Evolutionary conservation across 1,284 basidiomycete species (phyloP).

Genomic region (Ustilago hordei): DNA sequence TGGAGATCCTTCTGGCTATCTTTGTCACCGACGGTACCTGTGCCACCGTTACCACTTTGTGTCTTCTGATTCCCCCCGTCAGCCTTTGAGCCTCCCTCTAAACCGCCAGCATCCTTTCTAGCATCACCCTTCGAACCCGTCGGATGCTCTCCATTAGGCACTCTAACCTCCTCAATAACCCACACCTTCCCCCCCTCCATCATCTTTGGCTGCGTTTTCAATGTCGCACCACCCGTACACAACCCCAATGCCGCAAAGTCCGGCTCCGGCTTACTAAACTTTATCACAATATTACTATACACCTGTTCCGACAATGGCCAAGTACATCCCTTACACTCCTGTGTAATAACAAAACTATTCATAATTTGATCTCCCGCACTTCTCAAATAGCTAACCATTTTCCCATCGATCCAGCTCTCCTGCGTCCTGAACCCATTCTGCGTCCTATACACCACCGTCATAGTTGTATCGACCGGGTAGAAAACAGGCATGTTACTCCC

Average conservation of each 20-base stretch:
- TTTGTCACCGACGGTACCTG: not conserved
- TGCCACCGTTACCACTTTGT: not conserved
- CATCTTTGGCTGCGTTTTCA: conserved; percentile 17
- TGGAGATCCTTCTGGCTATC: not conserved
- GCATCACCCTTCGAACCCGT: not conserved
- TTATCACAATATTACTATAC: conserved; percentile 35
- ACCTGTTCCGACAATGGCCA: conserved; percentile 44
- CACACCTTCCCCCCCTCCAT: conserved; percentile 24
- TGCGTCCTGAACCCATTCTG: conserved; percentile 44
- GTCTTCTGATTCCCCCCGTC: not conserved
- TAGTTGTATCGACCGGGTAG: conserved; percentile 22
- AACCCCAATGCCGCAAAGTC: conserved; percentile 30
- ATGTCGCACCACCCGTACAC: conserved; percentile 33
- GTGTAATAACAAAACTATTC: conserved; percentile 52
- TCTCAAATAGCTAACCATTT: conserved; percentile 41
- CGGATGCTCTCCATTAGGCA: conserved; percentile 34
- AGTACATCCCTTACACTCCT: conserved; percentile 41
- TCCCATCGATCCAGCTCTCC: conserved; percentile 42
- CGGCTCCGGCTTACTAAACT: conserved; percentile 28
- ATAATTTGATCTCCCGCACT: conserved; percentile 44
- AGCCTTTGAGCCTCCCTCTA: not conserved
- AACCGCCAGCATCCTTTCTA: not conserved
- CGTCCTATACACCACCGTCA: conserved; percentile 41
- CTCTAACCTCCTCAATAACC: conserved; percentile 39
- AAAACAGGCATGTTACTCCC: conserved; percentile 45